A percentile compares a stretch with the other conserved stretches of the same genome.
Evolutionary conservation across 2,329 filamentous ascomycete species (phyloP).

Genomic region (Arthrobotrys entomopaga): DNA sequence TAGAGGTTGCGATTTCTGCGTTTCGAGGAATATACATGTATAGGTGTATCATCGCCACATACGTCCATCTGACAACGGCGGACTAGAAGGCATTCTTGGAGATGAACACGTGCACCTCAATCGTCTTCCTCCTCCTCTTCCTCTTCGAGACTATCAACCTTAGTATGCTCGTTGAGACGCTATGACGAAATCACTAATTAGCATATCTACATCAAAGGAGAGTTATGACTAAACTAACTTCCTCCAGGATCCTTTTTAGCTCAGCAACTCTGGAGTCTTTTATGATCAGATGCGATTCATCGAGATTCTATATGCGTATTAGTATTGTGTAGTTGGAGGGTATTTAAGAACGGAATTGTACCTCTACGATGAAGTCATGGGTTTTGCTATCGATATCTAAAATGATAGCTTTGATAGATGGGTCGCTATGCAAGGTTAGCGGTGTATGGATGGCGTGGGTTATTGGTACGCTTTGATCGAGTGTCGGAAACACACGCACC

Average conservation of each 20-base stretch:
- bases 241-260: slow-evolving; percentile 58
- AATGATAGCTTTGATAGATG: slow-evolving; percentile 59
- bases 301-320: slow-evolving; percentile 56
- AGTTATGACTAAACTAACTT: slow-evolving; percentile 28
- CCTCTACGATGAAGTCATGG: slow-evolving; percentile 58
- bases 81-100: no score
- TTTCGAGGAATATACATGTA: no score
- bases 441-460: background rate
- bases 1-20: no score
- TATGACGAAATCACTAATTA: slow-evolving; percentile 4
- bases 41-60: no score
- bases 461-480: background rate
- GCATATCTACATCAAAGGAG: background rate
- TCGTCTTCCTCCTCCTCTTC: slow-evolving; percentile 53
- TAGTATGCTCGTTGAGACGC: slow-evolving; percentile 52
- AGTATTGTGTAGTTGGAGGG: background rate
- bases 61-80: no score
- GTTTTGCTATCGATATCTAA: slow-evolving; percentile 58
- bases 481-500: slow-evolving; percentile 42
- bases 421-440: slow-evolving; percentile 53
- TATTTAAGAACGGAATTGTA: background rate
- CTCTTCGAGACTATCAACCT: slow-evolving; percentile 52
- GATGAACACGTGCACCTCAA: slow-evolving; percentile 2
- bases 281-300: slow-evolving; percentile 58
- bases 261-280: slow-evolving; percentile 59